Percentiles rank a stretch among this genome's conserved stretches.
Conservation (phyloP, 495 filamentous ascomycete species). For the Penicillium alfredii region DNA sequence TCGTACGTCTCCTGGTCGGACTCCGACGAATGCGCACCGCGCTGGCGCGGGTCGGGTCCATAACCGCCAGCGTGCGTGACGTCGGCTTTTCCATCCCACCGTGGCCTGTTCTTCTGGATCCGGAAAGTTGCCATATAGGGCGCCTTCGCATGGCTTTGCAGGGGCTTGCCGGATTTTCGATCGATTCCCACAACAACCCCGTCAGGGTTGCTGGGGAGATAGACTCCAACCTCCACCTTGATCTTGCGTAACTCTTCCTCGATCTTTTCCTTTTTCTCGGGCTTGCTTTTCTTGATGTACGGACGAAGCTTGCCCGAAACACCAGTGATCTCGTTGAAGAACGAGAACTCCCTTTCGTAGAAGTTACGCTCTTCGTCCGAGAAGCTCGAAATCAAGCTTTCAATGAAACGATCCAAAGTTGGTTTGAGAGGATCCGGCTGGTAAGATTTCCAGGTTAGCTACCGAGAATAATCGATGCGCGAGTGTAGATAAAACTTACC, state of each 20-base stretch:
- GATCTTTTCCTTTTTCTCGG: constrained; percentile 98
- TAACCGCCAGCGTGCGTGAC: constrained; percentile 4
- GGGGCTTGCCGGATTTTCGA: constrained; percentile 90
- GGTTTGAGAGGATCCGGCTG: constrained; percentile 91
- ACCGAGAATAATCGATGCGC: background rate
- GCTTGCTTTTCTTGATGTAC: constrained; percentile 85
- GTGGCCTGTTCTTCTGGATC: constrained; percentile 71
- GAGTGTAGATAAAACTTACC: constrained; percentile 46
- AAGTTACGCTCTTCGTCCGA: constrained; percentile 70
- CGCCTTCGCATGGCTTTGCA: constrained; percentile 96
- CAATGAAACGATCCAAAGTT: constrained; percentile 84
- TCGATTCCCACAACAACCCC: constrained; percentile 97
- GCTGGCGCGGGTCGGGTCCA: constrained; percentile 45
- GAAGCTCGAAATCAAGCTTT: constrained; percentile 76
- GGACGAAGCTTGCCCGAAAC: constrained; percentile 95
- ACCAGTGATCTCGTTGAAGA: constrained; percentile 94
- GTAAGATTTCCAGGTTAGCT: constrained; percentile 35
- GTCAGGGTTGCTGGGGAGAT: constrained; percentile 94
- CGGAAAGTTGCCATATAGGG: constrained; percentile 99
- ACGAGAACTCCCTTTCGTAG: constrained; percentile 91
- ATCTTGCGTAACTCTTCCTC: constrained; percentile 97
- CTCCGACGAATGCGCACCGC: constrained; percentile 43
- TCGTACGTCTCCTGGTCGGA: constrained; percentile 58
- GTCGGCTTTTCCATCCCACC: constrained; percentile 18
- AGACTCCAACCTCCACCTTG: constrained; percentile 92